Percentiles rank a stretch among this genome's conserved stretches.
phyloP scores from a whole-genome alignment of 164 flowering plant species.

The Buxus sempervirens region DNA sequence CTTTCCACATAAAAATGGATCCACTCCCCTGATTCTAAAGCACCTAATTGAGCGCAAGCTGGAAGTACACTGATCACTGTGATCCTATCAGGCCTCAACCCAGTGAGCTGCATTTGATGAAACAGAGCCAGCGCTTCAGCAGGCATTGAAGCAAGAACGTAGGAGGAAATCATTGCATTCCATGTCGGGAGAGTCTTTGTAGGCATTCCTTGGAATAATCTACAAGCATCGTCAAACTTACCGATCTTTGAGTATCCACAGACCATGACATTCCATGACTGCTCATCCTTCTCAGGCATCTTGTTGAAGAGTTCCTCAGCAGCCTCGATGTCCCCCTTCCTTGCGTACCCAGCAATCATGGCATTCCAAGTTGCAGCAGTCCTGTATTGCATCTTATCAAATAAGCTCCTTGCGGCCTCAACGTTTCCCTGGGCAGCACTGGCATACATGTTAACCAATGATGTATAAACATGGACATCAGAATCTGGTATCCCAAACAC shows the following conservation, averaged over 20 bases:
- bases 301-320: slow-evolving; percentile 20
- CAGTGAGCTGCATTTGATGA: slow-evolving; percentile 21
- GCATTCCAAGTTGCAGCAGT: slow-evolving; percentile 29
- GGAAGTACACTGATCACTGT: slow-evolving; percentile 23
- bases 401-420: slow-evolving; percentile 14
- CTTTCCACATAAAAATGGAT: slow-evolving; percentile 13
- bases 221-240: slow-evolving; percentile 17
- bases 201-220: slow-evolving; percentile 20
- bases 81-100: slow-evolving; percentile 22
- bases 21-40: slow-evolving; percentile 30
- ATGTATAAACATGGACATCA: slow-evolving; percentile 21
- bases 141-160: slow-evolving; percentile 19
- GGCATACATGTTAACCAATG: slow-evolving; percentile 26
- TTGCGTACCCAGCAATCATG: slow-evolving; percentile 25
- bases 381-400: slow-evolving; percentile 21
- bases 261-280: slow-evolving; percentile 33
- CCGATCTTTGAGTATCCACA: slow-evolving; percentile 26
- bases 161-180: slow-evolving; percentile 30
- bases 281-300: slow-evolving; percentile 30
- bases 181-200: slow-evolving; percentile 23
- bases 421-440: slow-evolving; percentile 7
- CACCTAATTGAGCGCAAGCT: slow-evolving; percentile 24
- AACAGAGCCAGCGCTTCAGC: slow-evolving; percentile 22
- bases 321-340: slow-evolving; percentile 12
- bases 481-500: slow-evolving; percentile 23